Base-by-base conservation (phyloP, 2,329 filamentous ascomycete genomes). In the Pseudogymnoascus sp. region DNA sequence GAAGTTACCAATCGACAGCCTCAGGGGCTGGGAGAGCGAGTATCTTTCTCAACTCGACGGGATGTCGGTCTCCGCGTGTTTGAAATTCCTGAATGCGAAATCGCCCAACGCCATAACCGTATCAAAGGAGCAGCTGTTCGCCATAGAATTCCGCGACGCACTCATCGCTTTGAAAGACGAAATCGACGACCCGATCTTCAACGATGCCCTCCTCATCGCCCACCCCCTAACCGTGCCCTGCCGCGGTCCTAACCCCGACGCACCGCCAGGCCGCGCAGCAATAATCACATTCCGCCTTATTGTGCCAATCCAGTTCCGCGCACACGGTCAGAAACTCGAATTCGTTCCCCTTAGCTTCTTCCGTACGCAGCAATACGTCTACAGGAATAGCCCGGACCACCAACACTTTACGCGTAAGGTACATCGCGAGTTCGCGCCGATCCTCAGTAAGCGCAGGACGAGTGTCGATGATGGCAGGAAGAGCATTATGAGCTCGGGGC, bases 341-440 rank as follows among this genome's bases (percentile, higher is more conserved):
- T 88, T 88, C 66, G 78, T 82, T 1, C 86, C 88, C 0, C 75
- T 89, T 31, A 81, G 76, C 49, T 85, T 90, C 66, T 89, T 90
- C 76, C 85, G 83, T 66, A 77, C 82, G 6, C 85, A 87, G 63
- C 88, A 90, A 72, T 81, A 87, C 65, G 80, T 84, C 0, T 82
- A 86, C 67, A 77, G 80, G 28, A 79, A 79, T 64, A 78, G 80
- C 33, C 75, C 78, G 0, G 82, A 85, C 66, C 80, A 85, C 49
- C 78, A 83, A 4, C 80, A 79, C 2, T 90, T 90, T 68, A 79
- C 81, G 1, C 80, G 83, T 63, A 80, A 80, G 33, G 79, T 88
- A 2, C 82, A 86, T 68, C 80, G 83, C 64, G 87, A 89, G 65
- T 80, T 89, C 63, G 80, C 80, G 12, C 80, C 78, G 18, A 71